Base-by-base conservation (phyloP, 2,329 filamentous ascomycete genomes). In the Cladobotryum mycophilum region DNA sequence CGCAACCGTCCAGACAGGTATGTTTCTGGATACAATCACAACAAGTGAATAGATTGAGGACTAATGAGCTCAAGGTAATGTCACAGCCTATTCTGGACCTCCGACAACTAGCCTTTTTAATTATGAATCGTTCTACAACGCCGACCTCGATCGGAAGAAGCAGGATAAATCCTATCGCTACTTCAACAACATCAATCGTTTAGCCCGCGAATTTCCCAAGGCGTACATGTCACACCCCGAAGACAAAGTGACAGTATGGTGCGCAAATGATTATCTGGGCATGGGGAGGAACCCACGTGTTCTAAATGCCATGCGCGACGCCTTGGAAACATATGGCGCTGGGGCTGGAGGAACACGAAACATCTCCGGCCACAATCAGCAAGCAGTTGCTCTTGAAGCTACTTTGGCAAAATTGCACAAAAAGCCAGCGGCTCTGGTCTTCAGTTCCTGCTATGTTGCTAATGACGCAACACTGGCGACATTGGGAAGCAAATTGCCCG, bases 101-200 rank as follows among this genome's bases (percentile, higher is more conserved):
- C 22, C 22, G 22, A 25, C 22, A 25, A 25, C 22, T 25, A 25
- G 22, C 22, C 22, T 25, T 7, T 25, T 25, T 25, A 7, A 25
- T 70, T 99, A 99, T 64, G 84, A 96, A 63, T 81, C 70, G 43
- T 99, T 96, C 71, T 99, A 97, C 73, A 74, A 85, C 58, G 75
- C 75, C 55, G 92, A 99, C 70, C 73, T 99, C 60, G 89, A 96
- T 62, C 97, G 96, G 81, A 99, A 99, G 76, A 93, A 95, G 80
- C 91, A 95, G 79, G 93, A 99, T 79, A 96, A 96, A 76, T 96
- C 91, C 47, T 99, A 99, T 76, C 89, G 93, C 65, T 97, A 97
- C 76, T 99, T 99, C 78, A 99, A 99, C 80, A 99, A 99, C 77
- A 97, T 99, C 82, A 99, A 99, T 67, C 90, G 93, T 35, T 79